Conservation (phyloP, 2,329 filamentous ascomycete species). For the Alternaria alternata region DNA sequence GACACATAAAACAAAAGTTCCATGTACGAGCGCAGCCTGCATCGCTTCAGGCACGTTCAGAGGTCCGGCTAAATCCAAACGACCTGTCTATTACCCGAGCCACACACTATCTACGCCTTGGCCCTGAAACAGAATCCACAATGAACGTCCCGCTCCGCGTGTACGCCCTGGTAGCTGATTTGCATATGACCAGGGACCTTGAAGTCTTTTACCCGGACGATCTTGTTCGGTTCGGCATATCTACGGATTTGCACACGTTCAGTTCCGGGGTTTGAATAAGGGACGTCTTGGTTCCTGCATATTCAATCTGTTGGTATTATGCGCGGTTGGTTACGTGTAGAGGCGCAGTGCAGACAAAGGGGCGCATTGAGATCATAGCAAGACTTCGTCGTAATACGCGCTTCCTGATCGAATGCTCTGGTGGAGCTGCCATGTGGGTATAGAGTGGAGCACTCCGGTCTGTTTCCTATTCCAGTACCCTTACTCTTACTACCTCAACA, state of each 20-base stretch:
- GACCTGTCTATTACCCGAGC: background rate
- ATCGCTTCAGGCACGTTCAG: background rate
- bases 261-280: background rate
- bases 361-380: background rate
- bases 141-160: slow-evolving; percentile 8
- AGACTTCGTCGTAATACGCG: background rate
- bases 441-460: slow-evolving; percentile 2
- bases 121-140: background rate
- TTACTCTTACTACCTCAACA: slow-evolving; percentile 4
- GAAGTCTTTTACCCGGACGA: slow-evolving; percentile 12
- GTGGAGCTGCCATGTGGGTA: slow-evolving; percentile 4
- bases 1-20: background rate
- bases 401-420: background rate
- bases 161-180: background rate
- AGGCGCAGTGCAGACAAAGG: background rate
- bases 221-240: slow-evolving; percentile 6
- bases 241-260: background rate
- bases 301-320: background rate
- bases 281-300: slow-evolving; percentile 2
- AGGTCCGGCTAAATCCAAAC: slow-evolving; percentile 18
- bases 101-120: background rate
- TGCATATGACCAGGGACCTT: background rate
- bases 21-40: background rate
- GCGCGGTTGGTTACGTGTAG: background rate
- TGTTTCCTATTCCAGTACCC: slow-evolving; percentile 10